phyloP scores from a whole-genome alignment of 1,284 basidiomycete species.

The Golubevia sp. region DNA sequence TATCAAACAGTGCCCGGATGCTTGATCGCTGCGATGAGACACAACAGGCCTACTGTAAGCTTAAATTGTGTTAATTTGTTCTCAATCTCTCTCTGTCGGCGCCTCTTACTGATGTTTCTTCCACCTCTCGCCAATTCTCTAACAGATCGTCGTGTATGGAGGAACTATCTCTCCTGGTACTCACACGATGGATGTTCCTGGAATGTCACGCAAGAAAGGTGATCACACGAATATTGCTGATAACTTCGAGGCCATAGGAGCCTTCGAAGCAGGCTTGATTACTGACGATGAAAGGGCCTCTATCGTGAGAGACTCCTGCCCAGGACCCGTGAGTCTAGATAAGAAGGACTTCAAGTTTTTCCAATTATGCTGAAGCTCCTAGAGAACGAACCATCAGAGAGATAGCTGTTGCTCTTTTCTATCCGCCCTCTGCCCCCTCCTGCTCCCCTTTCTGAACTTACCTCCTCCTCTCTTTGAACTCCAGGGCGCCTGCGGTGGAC shows the following conservation, averaged over 20 bases:
- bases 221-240: constrained; percentile 77
- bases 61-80: constrained; percentile 66
- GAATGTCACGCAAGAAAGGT: constrained; percentile 76
- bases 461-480: background rate
- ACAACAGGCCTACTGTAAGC: constrained; percentile 55
- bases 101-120: background rate
- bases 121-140: background rate
- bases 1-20: constrained; percentile 73
- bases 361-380: too few relatives aligned
- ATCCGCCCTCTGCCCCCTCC: background rate
- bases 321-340: constrained; percentile 69
- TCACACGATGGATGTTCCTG: constrained; percentile 77
- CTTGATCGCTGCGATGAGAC: constrained; percentile 72
- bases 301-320: constrained; percentile 72
- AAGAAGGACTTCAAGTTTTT: background rate
- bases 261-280: constrained; percentile 22
- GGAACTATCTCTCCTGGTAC: constrained; percentile 65
- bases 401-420: background rate
- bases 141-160: constrained; percentile 32
- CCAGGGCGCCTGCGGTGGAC: constrained; percentile 91
- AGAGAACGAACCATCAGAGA: background rate
- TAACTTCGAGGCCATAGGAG: constrained; percentile 86
- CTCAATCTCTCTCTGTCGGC: background rate
- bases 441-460: background rate
- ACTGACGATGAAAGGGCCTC: constrained; percentile 31